Evolutionary conservation across 2,329 filamentous ascomycete species (phyloP).

Genomic region (Fusarium xylarioides): DNA sequence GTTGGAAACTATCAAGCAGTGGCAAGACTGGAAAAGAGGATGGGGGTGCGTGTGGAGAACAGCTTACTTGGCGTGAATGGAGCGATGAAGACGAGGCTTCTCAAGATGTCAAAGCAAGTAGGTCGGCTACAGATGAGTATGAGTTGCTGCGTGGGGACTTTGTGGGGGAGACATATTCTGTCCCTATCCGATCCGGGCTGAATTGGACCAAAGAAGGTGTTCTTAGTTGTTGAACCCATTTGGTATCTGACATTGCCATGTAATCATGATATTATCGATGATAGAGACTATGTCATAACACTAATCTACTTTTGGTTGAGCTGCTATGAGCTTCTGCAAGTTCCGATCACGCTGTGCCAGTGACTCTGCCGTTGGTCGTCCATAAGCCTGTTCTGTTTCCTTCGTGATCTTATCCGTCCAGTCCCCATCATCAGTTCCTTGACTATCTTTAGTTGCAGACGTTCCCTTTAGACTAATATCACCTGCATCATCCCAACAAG

Average conservation of each 20-base stretch:
- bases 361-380: neutral
- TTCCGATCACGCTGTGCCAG: constrained; percentile 22
- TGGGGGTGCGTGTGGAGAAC: rapidly evolving
- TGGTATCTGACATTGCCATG: rapidly evolving
- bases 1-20: neutral
- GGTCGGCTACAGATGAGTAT: neutral
- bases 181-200: neutral
- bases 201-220: neutral
- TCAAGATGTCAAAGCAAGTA: neutral
- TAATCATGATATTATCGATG: neutral
- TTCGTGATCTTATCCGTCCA: constrained; percentile 21
- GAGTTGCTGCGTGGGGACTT: neutral
- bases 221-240: neutral
- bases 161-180: neutral
- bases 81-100: neutral
- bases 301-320: constrained; percentile 15
- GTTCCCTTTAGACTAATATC: constrained; percentile 18
- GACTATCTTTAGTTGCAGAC: neutral
- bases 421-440: neutral
- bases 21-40: rapidly evolving
- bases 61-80: neutral
- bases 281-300: neutral
- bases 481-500: constrained; percentile 24
- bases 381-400: constrained; percentile 23
- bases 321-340: constrained; percentile 20